phyloP scores from a whole-genome alignment of 2,329 filamentous ascomycete genomes.

The Fusarium buxicola region DNA sequence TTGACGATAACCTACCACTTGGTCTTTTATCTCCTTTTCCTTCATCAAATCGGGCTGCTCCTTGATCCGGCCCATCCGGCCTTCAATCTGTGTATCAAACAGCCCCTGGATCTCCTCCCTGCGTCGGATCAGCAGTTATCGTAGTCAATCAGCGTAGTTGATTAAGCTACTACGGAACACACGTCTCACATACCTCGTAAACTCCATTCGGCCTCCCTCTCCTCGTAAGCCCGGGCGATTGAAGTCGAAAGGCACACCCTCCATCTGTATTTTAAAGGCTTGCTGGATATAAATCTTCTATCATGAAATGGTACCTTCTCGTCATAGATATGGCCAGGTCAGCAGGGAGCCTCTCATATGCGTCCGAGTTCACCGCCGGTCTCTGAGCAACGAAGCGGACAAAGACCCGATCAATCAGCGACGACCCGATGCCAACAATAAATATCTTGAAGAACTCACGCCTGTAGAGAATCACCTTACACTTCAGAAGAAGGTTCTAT shows the following conservation, averaged over 20 bases:
- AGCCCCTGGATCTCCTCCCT: conserved; percentile 57
- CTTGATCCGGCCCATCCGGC: conserved; percentile 52
- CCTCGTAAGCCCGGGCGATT: conserved; percentile 52
- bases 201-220: conserved; percentile 53
- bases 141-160: too few relatives aligned
- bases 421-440: conserved; percentile 59
- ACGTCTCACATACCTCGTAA: conserved; percentile 50
- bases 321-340: conserved; percentile 52
- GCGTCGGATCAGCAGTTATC: conserved; percentile 2
- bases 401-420: conserved; percentile 58
- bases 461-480: too few relatives aligned
- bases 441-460: conserved; percentile 67
- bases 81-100: conserved; percentile 50
- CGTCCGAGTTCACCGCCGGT: conserved; percentile 50
- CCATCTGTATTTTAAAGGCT: conserved; percentile 55
- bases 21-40: conserved; percentile 45
- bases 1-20: conserved; percentile 48
- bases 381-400: conserved; percentile 52
- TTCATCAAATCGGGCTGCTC: conserved; percentile 57
- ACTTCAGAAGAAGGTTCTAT: too few relatives aligned
- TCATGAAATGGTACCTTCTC: conserved; percentile 52
- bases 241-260: conserved; percentile 55
- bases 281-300: conserved; percentile 54
- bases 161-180: not conserved
- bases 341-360: conserved; percentile 52